A percentile compares a stretch with the other conserved stretches of the same genome.
Evolutionary conservation across 2,329 filamentous ascomycete genomes (phyloP).

Genomic region (Claviceps sp.): DNA sequence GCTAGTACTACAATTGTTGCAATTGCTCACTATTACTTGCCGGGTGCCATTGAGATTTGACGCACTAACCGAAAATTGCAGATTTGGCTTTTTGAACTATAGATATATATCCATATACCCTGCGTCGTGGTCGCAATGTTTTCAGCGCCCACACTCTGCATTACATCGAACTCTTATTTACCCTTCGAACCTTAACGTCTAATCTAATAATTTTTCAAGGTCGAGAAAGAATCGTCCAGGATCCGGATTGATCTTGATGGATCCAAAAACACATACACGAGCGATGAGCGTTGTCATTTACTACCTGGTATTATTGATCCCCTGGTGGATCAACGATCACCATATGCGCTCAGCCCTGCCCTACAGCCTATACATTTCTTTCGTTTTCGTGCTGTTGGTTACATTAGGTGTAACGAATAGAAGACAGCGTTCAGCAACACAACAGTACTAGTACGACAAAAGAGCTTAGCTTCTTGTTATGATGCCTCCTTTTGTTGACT

Average conservation of each 20-base stretch:
- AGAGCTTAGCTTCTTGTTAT: no score
- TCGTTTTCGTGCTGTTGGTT: no score
- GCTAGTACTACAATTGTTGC: neutral
- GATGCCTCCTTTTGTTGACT: no score
- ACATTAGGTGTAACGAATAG: no score
- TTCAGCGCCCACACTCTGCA: neutral
- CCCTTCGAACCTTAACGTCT: neutral
- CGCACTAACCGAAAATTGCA: conserved; percentile 18
- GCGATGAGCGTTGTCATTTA: neutral
- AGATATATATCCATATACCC: conserved; percentile 12
- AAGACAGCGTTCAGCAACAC: no score
- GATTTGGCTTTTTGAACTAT: conserved; percentile 34
- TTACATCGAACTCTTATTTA: no score
- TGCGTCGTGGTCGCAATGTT: conserved; percentile 7
- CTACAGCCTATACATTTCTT: no score
- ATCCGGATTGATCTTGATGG: neutral
- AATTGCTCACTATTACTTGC: neutral
- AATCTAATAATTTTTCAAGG: conserved; percentile 10
- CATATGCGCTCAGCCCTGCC: neutral
- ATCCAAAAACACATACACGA: neutral
- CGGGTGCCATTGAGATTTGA: neutral
- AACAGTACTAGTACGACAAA: no score
- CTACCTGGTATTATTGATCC: neutral
- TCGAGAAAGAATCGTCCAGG: neutral
- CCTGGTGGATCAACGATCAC: neutral